Percentiles rank a stretch among this genome's conserved stretches.
Evolutionary conservation across 176 grass and related monocot genomes (phyloP).

Genomic region (Raddia guianensis): DNA sequence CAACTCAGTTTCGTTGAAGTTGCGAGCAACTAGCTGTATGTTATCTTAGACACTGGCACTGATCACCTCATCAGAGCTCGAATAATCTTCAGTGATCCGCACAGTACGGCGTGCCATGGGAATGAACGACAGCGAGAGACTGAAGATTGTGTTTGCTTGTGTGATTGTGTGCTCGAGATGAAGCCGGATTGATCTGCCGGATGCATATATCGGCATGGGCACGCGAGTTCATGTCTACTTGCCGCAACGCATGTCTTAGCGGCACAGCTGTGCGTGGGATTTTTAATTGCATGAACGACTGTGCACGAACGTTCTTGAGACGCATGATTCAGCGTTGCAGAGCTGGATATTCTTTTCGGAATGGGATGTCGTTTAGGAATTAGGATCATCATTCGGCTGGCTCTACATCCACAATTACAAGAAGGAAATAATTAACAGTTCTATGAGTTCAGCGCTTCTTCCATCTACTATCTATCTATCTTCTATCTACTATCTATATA

Average conservation of each 20-base stretch:
- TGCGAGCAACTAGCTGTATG: background rate
- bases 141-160: slow-evolving; percentile 18
- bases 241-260: slow-evolving; percentile 30
- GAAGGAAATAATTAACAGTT: too few relatives aligned
- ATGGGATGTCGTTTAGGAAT: background rate
- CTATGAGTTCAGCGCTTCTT: too few relatives aligned
- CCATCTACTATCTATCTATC: too few relatives aligned
- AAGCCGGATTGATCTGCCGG: background rate
- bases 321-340: background rate
- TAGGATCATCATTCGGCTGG: background rate
- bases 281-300: background rate
- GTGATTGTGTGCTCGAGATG: background rate
- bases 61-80: slow-evolving; percentile 25
- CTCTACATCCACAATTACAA: background rate
- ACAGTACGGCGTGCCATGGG: slow-evolving; percentile 32
- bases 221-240: slow-evolving; percentile 28
- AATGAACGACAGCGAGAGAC: slow-evolving; percentile 9
- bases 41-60: background rate
- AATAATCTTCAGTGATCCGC: slow-evolving; percentile 37
- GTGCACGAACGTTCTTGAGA: background rate
- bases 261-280: slow-evolving; percentile 15
- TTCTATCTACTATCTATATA: too few relatives aligned
- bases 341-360: slow-evolving; percentile 28
- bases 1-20: slow-evolving; percentile 42
- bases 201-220: slow-evolving; percentile 22